Evolutionary conservation across 345 rosid species (phyloP), one percentile per base, ranked within the genome.

Genomic region (Citrus mangshanensis): DNA sequence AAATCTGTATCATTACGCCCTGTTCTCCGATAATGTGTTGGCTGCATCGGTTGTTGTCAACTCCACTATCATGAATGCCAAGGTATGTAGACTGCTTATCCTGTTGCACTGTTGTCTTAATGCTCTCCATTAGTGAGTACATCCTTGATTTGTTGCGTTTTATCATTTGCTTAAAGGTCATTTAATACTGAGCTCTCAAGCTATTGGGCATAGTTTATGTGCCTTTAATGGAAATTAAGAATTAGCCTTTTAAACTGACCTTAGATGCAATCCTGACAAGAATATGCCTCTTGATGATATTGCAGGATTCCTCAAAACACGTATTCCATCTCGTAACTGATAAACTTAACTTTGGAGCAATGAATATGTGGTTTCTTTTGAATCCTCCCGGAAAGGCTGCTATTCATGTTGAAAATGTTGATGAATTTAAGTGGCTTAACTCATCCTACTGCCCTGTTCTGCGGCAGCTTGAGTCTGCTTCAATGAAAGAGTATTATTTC

Each of bases 41-140:
- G 99, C 99, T 87, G 98, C 99, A 80, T 97, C 99, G 66, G 98
- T 97, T 69, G 99, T 97, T 81, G 98, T 97, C 79, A 97, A 97
- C 90, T 97, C 99, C 77, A 90, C 99, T 42, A 77, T 94, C 82
- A 80, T 81, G 88, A 97, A 97, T 80, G 97, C 99, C 58, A 97
- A 94, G 98, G 99, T 97, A 82, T 58, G 35, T 74, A 63, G 71
- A 73, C 73, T 51, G 60, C 61, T 78, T 72, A 68, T 51, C 71
- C 62, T 72, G 56, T 73, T 59, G 35, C 19, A 27, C 13, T 71
- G 25, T 60, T 71, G 25, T 60, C 59, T 30, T 35, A 0, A 61
- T 73, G 14, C 4, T 74, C 7, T 59, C 34, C 35, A 46, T 65
- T 12, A 35, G 18, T 68, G 63, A 51, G 19, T 28, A n/a, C 49